A percentile compares a stretch with the other conserved stretches of the same genome.
phyloP scores from a whole-genome alignment of 371 early-diverging fungal genomes.

The Encephalitozoon romaleae region DNA sequence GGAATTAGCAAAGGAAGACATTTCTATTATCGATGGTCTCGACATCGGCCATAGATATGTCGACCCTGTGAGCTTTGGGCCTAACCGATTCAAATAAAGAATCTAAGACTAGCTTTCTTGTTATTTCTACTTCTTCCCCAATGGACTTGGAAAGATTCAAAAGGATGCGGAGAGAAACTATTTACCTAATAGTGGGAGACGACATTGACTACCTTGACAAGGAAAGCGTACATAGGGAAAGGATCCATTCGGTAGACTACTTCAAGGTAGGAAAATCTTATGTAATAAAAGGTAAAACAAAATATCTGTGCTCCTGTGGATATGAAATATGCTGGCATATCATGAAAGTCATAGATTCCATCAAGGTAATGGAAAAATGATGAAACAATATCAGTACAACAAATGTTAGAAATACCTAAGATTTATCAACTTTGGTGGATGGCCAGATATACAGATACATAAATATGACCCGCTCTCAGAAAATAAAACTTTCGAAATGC shows the following conservation, averaged over 20 bases:
- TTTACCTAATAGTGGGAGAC: slow-evolving; percentile 15
- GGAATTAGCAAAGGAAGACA: slow-evolving; percentile 26
- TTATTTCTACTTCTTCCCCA: neutral
- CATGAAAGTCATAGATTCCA: neutral
- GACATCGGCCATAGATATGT: slow-evolving; percentile 25
- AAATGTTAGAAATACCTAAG: neutral
- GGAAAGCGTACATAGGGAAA: neutral
- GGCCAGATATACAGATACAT: neutral
- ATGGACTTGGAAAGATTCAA: neutral
- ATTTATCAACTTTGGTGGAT: neutral
- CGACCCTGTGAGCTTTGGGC: slow-evolving; percentile 3
- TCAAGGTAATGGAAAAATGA: neutral
- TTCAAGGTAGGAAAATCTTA: neutral
- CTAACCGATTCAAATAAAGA: slow-evolving; percentile 29
- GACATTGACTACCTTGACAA: neutral
- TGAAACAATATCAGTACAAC: neutral
- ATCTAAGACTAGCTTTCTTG: neutral
- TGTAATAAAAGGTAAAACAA: neutral
- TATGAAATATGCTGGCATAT: slow-evolving; percentile 15
- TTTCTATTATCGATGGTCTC: neutral
- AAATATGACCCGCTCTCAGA: neutral
- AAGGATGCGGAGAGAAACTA: neutral
- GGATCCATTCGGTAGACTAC: slow-evolving; percentile 1
- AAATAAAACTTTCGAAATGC: neutral
- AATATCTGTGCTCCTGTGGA: slow-evolving; percentile 1